Conservation (phyloP, 129 eudicot species). For the Escallonia rubra region DNA sequence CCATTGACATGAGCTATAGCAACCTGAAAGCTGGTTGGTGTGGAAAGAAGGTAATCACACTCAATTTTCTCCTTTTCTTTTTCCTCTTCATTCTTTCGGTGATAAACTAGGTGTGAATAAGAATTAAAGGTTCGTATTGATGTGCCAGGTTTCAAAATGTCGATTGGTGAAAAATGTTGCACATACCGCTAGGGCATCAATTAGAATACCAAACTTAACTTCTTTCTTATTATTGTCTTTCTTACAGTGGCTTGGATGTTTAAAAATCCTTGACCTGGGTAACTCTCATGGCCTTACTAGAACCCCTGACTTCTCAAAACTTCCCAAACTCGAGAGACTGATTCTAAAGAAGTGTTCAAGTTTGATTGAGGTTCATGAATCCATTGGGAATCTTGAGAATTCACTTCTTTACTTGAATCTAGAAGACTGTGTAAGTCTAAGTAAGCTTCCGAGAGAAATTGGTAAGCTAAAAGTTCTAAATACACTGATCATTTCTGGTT, state of each 20-base stretch:
- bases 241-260: not conserved
- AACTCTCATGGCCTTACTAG: not conserved
- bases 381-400: not conserved
- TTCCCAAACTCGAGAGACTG: conserved; percentile 7
- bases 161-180: not conserved
- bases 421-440: not conserved
- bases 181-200: no score
- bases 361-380: conserved; percentile 10
- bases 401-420: conserved; percentile 1
- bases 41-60: not conserved
- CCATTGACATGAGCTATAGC: conserved; percentile 11
- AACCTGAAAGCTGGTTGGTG: conserved; percentile 5
- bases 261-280: conserved; percentile 13
- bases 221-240: not conserved
- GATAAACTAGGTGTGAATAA: not conserved
- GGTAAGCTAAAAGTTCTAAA: conserved; percentile 3
- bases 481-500: not conserved
- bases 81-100: not conserved
- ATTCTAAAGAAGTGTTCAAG: conserved; percentile 1
- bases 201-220: no score
- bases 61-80: not conserved
- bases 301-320: conserved; percentile 10
- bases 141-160: not conserved
- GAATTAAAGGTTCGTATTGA: not conserved
- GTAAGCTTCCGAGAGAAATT: conserved; percentile 7